Conservation (phyloP, 2,329 filamentous ascomycete species). For the Knufia petricola region DNA sequence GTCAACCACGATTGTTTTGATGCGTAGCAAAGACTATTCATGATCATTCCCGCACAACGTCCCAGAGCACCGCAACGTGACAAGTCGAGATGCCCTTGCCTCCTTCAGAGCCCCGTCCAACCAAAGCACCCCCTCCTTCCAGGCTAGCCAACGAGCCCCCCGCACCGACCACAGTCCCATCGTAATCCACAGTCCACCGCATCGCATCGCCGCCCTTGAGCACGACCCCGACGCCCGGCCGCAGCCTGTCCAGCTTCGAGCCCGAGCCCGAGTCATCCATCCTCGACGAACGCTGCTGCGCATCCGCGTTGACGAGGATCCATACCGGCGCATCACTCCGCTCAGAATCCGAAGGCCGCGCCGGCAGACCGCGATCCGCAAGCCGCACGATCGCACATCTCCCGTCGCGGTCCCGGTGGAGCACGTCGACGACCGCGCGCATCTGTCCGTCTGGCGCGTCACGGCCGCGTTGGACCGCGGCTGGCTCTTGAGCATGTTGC, state of each 20-base stretch:
- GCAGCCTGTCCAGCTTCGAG: constrained; percentile 56
- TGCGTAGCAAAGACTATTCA: too few relatives aligned
- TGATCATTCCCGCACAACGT: background rate
- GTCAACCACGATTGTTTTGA: too few relatives aligned
- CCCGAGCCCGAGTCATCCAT: too few relatives aligned
- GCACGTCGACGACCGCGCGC: background rate
- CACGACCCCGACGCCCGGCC: constrained; percentile 70
- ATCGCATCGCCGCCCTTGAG: constrained; percentile 5
- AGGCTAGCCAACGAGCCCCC: background rate
- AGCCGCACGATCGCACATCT: background rate
- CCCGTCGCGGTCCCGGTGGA: background rate
- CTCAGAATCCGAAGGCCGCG: background rate
- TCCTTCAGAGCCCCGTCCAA: background rate
- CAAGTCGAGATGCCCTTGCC: background rate
- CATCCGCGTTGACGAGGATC: background rate
- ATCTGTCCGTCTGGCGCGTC: background rate
- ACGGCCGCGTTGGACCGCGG: too few relatives aligned
- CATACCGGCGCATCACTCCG: background rate
- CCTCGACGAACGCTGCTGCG: too few relatives aligned
- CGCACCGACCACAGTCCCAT: background rate
- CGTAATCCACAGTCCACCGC: background rate
- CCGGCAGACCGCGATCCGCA: background rate
- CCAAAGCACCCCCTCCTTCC: background rate
- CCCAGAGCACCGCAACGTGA: constrained; percentile 7
- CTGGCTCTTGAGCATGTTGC: too few relatives aligned